phyloP scores from a whole-genome alignment of 805 yeast species.

The Zygosaccharomyces bailii region DNA sequence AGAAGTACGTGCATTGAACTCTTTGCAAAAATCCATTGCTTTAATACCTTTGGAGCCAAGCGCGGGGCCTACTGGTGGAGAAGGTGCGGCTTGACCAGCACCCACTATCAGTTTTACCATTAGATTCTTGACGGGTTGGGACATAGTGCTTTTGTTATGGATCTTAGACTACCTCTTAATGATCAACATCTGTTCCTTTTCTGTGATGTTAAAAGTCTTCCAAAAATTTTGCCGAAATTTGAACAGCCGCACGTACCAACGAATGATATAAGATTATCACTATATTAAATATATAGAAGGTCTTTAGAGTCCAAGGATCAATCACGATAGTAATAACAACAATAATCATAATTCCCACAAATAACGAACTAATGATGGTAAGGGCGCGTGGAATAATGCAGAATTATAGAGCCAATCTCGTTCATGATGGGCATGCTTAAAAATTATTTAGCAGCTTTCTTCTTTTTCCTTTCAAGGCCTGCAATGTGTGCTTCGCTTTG shows the following conservation, averaged over 20 bases:
- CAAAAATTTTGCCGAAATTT: neutral
- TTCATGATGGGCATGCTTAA: neutral
- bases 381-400: neutral
- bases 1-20: conserved; percentile 95
- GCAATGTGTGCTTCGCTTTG: conserved; percentile 96
- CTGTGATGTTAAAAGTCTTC: neutral
- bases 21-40: conserved; percentile 97
- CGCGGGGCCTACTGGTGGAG: conserved; percentile 99
- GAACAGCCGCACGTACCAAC: neutral
- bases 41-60: conserved; percentile 97
- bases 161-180: neutral
- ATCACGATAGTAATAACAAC: neutral
- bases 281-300: neutral
- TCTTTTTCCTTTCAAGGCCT: conserved; percentile 80
- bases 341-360: neutral
- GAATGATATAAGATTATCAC: neutral
- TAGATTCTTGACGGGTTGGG: conserved; percentile 51
- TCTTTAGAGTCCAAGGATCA: neutral
- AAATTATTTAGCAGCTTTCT: conserved; percentile 33
- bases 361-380: neutral
- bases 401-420: neutral
- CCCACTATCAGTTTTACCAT: conserved; percentile 88
- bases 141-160: conserved; percentile 19
- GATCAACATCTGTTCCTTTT: neutral
- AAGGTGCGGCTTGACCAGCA: conserved; percentile 97